A percentile compares a stretch with the other conserved stretches of the same genome.
These are phyloP conservation scores for Pythium oligandrum DNA, from an alignment of 352 stramenopile species.

Conservation along the genomic window DNA sequence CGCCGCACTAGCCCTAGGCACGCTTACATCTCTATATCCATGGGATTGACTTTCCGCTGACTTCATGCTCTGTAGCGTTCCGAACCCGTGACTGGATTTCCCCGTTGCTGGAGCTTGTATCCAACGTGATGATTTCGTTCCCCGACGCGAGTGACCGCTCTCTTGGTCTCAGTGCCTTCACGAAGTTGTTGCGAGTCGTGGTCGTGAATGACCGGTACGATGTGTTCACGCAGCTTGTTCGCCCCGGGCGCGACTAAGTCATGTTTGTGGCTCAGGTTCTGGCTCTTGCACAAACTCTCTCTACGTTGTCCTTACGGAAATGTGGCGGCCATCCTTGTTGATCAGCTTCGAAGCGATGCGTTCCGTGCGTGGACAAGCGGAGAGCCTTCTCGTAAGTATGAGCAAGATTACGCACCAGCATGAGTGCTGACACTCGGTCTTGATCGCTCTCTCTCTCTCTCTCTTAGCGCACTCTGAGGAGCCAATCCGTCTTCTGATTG, in stretches of 20 bases:
- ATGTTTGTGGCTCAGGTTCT: constrained; percentile 28
- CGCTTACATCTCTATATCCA: too few relatives aligned
- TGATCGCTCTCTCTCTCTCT: too few relatives aligned
- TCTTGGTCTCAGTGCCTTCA: constrained; percentile 29
- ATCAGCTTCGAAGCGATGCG: constrained; percentile 45
- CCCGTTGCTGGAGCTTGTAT: constrained; percentile 51
- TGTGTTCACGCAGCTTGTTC: background rate
- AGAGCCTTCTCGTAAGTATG: too few relatives aligned
- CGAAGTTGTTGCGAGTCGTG: constrained; percentile 28
- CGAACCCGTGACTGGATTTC: constrained; percentile 44
- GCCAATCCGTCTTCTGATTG: constrained; percentile 4
- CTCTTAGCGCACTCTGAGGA: too few relatives aligned
- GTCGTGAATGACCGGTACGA: constrained; percentile 30
- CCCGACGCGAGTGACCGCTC: constrained; percentile 35
- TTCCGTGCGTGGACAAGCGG: constrained; percentile 30
- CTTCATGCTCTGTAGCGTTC: constrained; percentile 21
- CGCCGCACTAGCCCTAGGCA: too few relatives aligned
- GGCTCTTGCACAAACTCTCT: constrained; percentile 31
- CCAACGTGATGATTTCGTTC: constrained; percentile 70
- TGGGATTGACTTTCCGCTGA: too few relatives aligned
- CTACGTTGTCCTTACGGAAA: constrained; percentile 72
- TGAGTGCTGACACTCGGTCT: too few relatives aligned
- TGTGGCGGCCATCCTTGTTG: constrained; percentile 53
- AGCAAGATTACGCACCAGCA: too few relatives aligned
- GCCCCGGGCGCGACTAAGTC: too few relatives aligned